Base-by-base conservation (phyloP, 139 green algal genomes). In the Tetradesmus lagerheimii region DNA sequence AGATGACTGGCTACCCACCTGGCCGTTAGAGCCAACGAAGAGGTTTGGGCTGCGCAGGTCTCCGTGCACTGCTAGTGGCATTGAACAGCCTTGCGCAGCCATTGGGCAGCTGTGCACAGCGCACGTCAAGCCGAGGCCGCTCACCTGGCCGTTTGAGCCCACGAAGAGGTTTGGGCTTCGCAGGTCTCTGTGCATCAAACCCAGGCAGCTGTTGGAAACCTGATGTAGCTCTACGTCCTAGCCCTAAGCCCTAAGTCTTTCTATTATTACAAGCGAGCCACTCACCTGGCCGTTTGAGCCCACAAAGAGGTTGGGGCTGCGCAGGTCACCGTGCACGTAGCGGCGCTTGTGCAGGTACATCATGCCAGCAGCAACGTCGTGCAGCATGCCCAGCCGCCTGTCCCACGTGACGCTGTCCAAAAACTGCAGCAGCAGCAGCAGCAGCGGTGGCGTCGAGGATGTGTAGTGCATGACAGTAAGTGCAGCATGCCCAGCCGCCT, bases 291-390 rank as follows among this genome's bases (percentile, higher is more conserved):
- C 84, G 34, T 89, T 39, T 31, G 89, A 89, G 31, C 92, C 92
- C 37, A 89, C 84, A 82, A 89, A 89, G 11, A 89, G 66, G 66
- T 89, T 89, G 18, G 84, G 84, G 66, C 41, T 83, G 66, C 84
- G 97, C 76, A 98, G 88, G 87, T 98, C 95, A 20, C 94, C 84
- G 81, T 98, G 95, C 78, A 96, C 89, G 25, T 97, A 94, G 37
- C 88, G 90, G 27, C 94, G 94, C 16, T 76, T 93, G 90, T 98
- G 96, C 85, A 98, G 93, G 87, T 96, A 97, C 39, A 92, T 75
- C 94, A 97, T 97, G 82, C 95, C 95, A 1, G 93, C 90, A 3
- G 93, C 91, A 3, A 95, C 88, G 66, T 94, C 90, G 62, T 91
- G 88, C 41, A 92, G 85, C 91, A 93, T 92, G 45, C 83, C 71